Percentiles rank a stretch among this genome's conserved stretches.
Conservation (phyloP, 495 filamentous ascomycete species). For the Neurospora discreta region DNA sequence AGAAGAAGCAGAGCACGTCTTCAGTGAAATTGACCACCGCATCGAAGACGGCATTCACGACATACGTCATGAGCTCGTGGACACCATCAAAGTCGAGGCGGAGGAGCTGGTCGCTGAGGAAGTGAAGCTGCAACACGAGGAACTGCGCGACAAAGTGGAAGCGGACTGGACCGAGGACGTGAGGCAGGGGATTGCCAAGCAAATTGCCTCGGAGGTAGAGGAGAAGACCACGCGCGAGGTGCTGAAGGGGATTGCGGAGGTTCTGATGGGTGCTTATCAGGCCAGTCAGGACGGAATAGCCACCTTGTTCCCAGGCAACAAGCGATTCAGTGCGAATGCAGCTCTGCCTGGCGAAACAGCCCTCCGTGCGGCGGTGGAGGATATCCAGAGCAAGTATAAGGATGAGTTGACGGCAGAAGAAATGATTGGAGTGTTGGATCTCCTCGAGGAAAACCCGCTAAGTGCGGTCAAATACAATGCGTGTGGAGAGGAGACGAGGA, state of each 20-base stretch:
- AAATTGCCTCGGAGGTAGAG: not conserved
- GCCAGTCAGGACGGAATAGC: not conserved
- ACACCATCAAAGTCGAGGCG: not conserved
- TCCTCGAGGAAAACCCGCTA: not conserved
- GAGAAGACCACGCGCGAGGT: conserved; percentile 1
- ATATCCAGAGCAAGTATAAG: not conserved
- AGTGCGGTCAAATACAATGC: not conserved
- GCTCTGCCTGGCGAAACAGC: not conserved
- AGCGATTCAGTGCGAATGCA: not conserved
- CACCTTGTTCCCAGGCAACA: no score
- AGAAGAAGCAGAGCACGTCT: conserved; percentile 2
- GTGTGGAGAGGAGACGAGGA: not conserved
- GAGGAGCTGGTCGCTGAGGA: not conserved
- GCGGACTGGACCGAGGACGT: not conserved
- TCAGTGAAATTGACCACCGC: not conserved
- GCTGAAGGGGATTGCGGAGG: conserved; percentile 1
- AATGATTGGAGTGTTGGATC: not conserved
- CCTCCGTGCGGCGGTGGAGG: not conserved
- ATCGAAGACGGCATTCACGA: not conserved
- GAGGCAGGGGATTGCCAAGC: not conserved
- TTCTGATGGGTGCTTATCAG: not conserved
- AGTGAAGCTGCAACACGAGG: not conserved
- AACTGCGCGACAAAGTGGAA: not conserved
- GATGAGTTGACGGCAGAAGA: not conserved
- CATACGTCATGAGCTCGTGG: not conserved